Evolutionary conservation across 768 basidiomycete genomes (phyloP).

Genomic region (Pulveroboletus ravenelii): DNA sequence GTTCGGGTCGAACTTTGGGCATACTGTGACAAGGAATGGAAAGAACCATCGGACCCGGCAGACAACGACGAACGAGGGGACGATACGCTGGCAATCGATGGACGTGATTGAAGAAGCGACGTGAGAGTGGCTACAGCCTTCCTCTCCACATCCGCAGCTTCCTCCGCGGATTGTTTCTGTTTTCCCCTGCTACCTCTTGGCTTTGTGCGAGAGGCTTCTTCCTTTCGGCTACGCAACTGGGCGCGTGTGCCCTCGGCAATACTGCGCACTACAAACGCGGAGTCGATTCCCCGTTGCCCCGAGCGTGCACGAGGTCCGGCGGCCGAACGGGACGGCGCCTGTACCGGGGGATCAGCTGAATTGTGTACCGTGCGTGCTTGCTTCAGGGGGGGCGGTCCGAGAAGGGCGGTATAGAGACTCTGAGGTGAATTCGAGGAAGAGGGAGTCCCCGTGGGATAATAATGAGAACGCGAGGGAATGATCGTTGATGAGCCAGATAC

Average conservation of each 20-base stretch:
- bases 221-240: constrained; percentile 39
- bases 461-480: constrained; percentile 38
- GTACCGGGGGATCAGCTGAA: constrained; percentile 60
- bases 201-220: constrained; percentile 35
- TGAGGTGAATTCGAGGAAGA: constrained; percentile 42
- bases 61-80: constrained; percentile 70
- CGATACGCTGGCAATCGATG: constrained; percentile 55
- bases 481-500: constrained; percentile 23
- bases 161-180: constrained; percentile 36
- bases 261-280: constrained; percentile 31
- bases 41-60: constrained; percentile 65
- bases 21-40: constrained; percentile 58
- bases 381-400: constrained; percentile 72
- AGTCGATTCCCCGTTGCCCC: constrained; percentile 14
- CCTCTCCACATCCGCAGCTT: constrained; percentile 58
- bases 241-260: constrained; percentile 47
- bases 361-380: constrained; percentile 79
- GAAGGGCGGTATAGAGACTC: constrained; percentile 68
- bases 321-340: constrained; percentile 38
- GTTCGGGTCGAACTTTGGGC: constrained; percentile 64
- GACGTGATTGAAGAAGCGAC: constrained; percentile 60
- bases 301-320: constrained; percentile 30
- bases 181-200: constrained; percentile 46
- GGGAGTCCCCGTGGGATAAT: constrained; percentile 36
- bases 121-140: constrained; percentile 81